These are phyloP conservation scores for Bonnemaisonia californica DNA, from an alignment of 31 red algal species.

Conservation along the genomic window DNA sequence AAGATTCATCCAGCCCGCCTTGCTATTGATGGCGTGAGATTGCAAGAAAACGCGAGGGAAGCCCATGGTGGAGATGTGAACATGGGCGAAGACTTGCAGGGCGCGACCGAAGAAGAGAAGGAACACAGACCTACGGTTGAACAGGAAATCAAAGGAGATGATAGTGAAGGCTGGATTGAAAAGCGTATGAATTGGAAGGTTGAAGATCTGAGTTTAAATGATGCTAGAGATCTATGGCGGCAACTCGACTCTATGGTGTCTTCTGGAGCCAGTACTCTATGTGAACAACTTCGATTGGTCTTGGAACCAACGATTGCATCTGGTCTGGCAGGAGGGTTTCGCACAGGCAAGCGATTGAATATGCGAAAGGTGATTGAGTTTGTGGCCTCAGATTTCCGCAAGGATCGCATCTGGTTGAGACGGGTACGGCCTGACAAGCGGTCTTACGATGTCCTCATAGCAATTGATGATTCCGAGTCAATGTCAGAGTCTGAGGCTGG, in stretches of 20 bases:
- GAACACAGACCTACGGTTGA: neutral
- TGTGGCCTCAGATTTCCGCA: conserved; percentile 90
- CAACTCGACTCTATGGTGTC: conserved; percentile 50
- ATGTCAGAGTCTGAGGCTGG: conserved; percentile 92
- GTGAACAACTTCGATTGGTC: conserved; percentile 83
- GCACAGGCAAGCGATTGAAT: conserved; percentile 93
- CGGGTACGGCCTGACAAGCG: conserved; percentile 87
- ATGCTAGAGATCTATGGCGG: conserved; percentile 62
- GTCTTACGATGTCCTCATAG: conserved; percentile 91
- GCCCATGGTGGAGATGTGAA: neutral
- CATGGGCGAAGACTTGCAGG: neutral
- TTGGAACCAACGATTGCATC: conserved; percentile 80
- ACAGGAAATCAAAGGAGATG: neutral
- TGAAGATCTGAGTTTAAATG: conserved; percentile 32
- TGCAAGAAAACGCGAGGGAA: neutral
- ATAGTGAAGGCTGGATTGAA: neutral
- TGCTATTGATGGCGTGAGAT: neutral
- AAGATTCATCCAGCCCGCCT: neutral
- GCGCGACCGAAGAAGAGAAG: neutral
- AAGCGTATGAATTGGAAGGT: conserved; percentile 16
- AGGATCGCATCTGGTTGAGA: conserved; percentile 96
- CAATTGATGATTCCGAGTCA: conserved; percentile 95
- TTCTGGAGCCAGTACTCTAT: conserved; percentile 60
- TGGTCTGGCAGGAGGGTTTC: conserved; percentile 84
- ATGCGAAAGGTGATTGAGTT: conserved; percentile 98